Percentiles rank a stretch among this genome's conserved stretches.
Evolutionary conservation across 176 grass and related monocot species (phyloP).

Genomic region (Ensete ventricosum): DNA sequence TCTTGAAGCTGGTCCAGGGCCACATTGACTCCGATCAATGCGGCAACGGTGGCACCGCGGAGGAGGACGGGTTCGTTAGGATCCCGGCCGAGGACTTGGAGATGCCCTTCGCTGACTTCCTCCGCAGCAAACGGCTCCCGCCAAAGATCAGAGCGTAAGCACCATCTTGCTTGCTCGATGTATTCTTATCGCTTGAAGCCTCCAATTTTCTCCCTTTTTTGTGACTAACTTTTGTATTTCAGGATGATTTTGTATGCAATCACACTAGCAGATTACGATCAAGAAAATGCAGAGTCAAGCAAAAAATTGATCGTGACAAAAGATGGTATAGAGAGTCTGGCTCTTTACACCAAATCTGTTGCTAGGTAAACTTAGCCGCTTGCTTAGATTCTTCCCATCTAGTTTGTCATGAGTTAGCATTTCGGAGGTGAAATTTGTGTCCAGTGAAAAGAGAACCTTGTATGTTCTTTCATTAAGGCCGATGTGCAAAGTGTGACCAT

Average conservation of each 20-base stretch:
- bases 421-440: too few species aligned
- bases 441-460: too few species aligned
- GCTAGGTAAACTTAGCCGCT: constrained; percentile 35
- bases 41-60: background rate
- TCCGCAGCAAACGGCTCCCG: constrained; percentile 51
- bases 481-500: too few species aligned
- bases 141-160: constrained; percentile 82
- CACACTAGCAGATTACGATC: constrained; percentile 68
- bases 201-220: background rate
- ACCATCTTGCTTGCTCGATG: background rate
- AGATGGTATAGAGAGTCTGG: constrained; percentile 61
- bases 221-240: constrained; percentile 9
- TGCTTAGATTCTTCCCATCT: background rate
- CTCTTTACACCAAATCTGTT: constrained; percentile 76
- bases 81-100: constrained; percentile 64
- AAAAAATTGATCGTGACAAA: constrained; percentile 52
- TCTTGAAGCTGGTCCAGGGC: constrained; percentile 59
- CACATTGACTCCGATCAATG: constrained; percentile 30
- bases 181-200: background rate
- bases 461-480: too few species aligned
- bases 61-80: constrained; percentile 22
- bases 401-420: background rate
- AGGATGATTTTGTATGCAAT: constrained; percentile 93
- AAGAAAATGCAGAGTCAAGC: constrained; percentile 37
- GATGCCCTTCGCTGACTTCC: constrained; percentile 65